Conservation (phyloP, 106 monocot genomes). For the Vanilla planifolia region DNA sequence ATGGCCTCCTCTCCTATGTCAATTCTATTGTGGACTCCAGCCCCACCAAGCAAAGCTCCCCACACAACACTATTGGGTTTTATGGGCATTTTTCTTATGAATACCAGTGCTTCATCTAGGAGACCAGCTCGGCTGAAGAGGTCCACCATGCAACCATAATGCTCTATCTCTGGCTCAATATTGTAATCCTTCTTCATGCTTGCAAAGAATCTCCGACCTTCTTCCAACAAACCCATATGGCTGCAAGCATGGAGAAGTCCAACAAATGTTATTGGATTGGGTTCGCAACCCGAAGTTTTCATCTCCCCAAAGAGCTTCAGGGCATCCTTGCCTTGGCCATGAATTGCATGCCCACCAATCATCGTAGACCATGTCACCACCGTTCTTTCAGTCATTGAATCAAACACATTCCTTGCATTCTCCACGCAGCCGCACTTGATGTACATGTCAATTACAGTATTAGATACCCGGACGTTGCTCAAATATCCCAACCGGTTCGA, state of each 20-base stretch:
- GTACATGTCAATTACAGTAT: constrained; percentile 71
- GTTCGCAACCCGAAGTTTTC: constrained; percentile 19
- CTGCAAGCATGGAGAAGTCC: constrained; percentile 71
- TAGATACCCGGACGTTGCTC: constrained; percentile 35
- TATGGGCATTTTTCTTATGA: constrained; percentile 50
- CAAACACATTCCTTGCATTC: constrained; percentile 30
- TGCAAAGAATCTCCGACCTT: constrained; percentile 36
- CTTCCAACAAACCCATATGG: constrained; percentile 52
- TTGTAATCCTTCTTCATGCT: constrained; percentile 35
- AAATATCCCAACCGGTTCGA: constrained; percentile 15
- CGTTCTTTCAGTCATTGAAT: constrained; percentile 29
- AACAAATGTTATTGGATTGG: constrained; percentile 58
- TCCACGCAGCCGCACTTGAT: constrained; percentile 57
- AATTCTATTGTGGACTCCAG: constrained; percentile 47
- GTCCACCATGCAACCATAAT: constrained; percentile 79
- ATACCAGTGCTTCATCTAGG: constrained; percentile 44
- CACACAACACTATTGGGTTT: constrained; percentile 48
- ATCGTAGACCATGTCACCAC: constrained; percentile 58
- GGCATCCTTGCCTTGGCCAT: constrained; percentile 50
- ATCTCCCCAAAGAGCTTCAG: constrained; percentile 47
- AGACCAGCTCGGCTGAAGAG: constrained; percentile 58
- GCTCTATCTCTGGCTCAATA: constrained; percentile 53
- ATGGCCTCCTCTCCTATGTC: constrained; percentile 47
- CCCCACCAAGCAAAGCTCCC: constrained; percentile 71
- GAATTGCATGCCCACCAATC: constrained; percentile 48